phyloP scores from a whole-genome alignment of 768 basidiomycete genomes.

The Pleurotus pulmonarius region DNA sequence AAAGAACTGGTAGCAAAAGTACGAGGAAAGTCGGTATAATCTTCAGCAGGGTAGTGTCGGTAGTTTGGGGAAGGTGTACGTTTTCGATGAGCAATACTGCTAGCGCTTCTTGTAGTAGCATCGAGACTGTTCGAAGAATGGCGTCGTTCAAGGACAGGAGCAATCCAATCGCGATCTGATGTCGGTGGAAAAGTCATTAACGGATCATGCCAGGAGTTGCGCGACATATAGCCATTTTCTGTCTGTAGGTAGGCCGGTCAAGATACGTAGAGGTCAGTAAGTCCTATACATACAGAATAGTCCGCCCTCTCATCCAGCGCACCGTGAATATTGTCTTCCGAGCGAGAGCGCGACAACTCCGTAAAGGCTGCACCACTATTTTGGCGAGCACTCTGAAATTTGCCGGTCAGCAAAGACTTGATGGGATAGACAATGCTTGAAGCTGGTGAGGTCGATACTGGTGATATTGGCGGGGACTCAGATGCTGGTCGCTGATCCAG shows the following conservation, averaged over 20 bases:
- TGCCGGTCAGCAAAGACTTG: not conserved
- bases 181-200: not conserved
- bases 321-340: not conserved
- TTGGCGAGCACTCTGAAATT: not conserved
- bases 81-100: not conserved
- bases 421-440: slow-evolving; percentile 2
- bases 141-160: not conserved
- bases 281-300: too few species aligned
- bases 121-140: too few species aligned
- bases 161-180: not conserved
- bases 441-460: not conserved
- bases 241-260: too few species aligned
- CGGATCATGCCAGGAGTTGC: too few species aligned
- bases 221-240: too few species aligned
- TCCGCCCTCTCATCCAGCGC: too few species aligned
- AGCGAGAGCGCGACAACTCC: not conserved
- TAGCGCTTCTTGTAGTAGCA: not conserved
- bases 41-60: slow-evolving; percentile 3
- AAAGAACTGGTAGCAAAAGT: not conserved
- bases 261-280: too few species aligned
- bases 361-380: not conserved
- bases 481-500: not conserved
- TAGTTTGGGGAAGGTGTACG: not conserved
- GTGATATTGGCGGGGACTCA: not conserved
- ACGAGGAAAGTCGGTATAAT: not conserved